These are phyloP conservation scores for Raddia distichophylla DNA, from an alignment of 176 grass and related monocot genomes.

Conservation along the genomic window DNA sequence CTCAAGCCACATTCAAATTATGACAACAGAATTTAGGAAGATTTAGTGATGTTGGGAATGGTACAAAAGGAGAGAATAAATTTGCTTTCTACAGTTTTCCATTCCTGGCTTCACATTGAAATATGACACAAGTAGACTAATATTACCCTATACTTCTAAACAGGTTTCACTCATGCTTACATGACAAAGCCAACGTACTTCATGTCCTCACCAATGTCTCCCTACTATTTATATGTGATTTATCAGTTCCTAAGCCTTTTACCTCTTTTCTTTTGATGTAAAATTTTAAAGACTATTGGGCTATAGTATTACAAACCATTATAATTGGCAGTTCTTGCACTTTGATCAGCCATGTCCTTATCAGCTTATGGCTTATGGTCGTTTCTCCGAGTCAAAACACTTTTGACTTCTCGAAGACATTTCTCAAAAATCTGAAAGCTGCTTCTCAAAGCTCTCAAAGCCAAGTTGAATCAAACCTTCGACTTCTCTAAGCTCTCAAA, in stretches of 20 bases:
- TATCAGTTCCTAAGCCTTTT: background rate
- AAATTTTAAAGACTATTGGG: constrained; percentile 18
- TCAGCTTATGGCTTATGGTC: no score
- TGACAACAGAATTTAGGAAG: constrained; percentile 15
- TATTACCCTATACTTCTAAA: constrained; percentile 24
- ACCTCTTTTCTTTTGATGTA: background rate
- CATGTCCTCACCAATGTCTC: constrained; percentile 10
- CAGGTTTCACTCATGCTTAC: constrained; percentile 18
- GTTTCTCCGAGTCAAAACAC: no score
- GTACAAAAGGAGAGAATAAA: constrained; percentile 15
- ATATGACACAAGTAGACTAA: constrained; percentile 10
- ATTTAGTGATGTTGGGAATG: constrained; percentile 1
- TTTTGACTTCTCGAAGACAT: no score
- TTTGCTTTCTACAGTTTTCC: background rate
- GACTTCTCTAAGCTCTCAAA: no score
- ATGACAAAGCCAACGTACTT: constrained; percentile 13
- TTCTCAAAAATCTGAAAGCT: no score
- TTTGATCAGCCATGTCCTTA: background rate
- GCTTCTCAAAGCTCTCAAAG: no score
- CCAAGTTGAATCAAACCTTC: no score
- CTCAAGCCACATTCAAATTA: constrained; percentile 27
- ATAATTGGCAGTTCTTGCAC: background rate
- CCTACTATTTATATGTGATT: no score
- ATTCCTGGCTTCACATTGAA: background rate
- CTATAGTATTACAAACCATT: background rate